phyloP scores from a whole-genome alignment of 768 basidiomycete species.

The Tubosaeta brunneosetosa region DNA sequence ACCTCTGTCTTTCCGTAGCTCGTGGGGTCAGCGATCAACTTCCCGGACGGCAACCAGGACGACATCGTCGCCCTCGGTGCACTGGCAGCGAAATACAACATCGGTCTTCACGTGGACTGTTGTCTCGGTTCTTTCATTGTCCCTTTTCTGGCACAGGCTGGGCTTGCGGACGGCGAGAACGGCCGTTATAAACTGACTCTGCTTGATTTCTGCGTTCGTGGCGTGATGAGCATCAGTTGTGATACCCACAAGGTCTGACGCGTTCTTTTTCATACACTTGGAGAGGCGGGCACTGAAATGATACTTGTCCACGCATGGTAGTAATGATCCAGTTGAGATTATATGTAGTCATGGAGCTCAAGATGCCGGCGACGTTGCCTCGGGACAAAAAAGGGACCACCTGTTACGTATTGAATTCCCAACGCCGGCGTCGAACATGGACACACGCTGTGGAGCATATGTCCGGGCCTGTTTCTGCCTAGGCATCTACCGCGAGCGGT shows the following conservation, averaged over 20 bases:
- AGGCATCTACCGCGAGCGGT: too few species aligned
- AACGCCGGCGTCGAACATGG: too few species aligned
- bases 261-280: background rate
- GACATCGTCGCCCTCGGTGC: constrained; percentile 74
- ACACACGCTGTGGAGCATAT: too few species aligned
- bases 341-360: too few species aligned
- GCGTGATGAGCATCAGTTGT: constrained; percentile 92
- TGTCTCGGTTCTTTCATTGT: constrained; percentile 93
- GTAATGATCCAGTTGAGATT: too few species aligned
- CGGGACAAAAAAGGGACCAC: too few species aligned
- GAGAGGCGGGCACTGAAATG: background rate
- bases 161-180: constrained; percentile 55
- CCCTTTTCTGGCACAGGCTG: constrained; percentile 82
- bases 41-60: constrained; percentile 83
- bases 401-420: too few species aligned
- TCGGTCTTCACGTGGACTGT: constrained; percentile 92
- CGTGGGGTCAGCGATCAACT: constrained; percentile 83
- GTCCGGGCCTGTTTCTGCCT: too few species aligned
- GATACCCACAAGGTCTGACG: constrained; percentile 83
- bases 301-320: too few species aligned
- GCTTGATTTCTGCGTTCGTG: constrained; percentile 88
- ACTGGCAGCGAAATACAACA: constrained; percentile 67
- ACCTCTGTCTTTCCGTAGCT: constrained; percentile 40
- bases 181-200: constrained; percentile 54
- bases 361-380: too few species aligned